A percentile compares a stretch with the other conserved stretches of the same genome.
Evolutionary conservation across 108 stramenopile species (phyloP).

Genomic region (Seminavis robusta): DNA sequence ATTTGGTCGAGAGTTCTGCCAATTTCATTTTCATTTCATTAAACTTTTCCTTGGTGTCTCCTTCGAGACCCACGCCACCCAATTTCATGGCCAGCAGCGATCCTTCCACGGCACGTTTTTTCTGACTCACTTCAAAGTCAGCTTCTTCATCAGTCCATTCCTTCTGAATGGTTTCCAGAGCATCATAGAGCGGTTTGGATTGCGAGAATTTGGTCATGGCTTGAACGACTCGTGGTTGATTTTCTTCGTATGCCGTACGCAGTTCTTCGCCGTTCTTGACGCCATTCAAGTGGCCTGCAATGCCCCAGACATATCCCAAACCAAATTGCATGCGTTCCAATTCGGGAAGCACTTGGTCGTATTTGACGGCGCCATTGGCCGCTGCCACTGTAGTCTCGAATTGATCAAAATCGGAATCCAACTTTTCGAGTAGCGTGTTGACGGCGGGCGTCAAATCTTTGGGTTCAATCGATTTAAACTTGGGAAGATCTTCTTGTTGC

Average conservation of each 20-base stretch:
- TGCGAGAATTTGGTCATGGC: conserved; percentile 86
- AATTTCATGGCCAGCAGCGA: conserved; percentile 79
- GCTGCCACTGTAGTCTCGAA: conserved; percentile 45
- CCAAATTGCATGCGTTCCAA: conserved; percentile 76
- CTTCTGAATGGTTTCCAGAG: conserved; percentile 66
- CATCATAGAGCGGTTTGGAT: conserved; percentile 85
- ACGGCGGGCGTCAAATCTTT: conserved; percentile 86
- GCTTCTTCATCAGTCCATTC: conserved; percentile 12
- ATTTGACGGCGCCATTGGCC: conserved; percentile 12
- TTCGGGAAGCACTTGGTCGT: conserved; percentile 73
- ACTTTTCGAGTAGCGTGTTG: conserved; percentile 44
- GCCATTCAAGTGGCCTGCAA: conserved; percentile 95
- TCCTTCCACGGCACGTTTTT: conserved; percentile 78
- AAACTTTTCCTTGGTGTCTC: conserved; percentile 85
- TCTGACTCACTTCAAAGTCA: conserved; percentile 56
- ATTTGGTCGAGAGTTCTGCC: conserved; percentile 83
- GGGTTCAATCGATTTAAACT: conserved; percentile 80
- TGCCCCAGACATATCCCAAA: conserved; percentile 89
- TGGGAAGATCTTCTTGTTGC: conserved; percentile 75
- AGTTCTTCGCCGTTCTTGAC: conserved; percentile 95
- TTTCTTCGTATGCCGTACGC: conserved; percentile 88
- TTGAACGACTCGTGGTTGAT: conserved; percentile 92
- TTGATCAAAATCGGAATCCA: conserved; percentile 64
- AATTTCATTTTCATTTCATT: conserved; percentile 91
- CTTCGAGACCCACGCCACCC: conserved; percentile 92